phyloP scores from a whole-genome alignment of 2,329 filamentous ascomycete genomes.

The Alternaria brassicicola region DNA sequence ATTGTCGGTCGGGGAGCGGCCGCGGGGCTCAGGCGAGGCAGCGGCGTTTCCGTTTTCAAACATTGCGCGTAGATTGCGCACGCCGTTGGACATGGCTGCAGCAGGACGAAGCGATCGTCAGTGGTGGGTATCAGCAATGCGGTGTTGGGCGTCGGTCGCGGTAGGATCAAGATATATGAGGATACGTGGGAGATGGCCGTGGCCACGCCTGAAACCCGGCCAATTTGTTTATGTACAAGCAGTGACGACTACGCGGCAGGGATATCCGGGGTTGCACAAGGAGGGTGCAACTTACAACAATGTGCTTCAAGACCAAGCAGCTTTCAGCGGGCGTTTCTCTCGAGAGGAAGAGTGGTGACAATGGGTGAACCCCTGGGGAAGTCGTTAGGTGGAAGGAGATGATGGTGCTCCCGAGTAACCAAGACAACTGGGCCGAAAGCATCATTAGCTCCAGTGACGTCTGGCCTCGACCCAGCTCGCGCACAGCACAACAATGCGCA shows the following conservation, averaged over 20 bases:
- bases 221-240: slow-evolving; percentile 35
- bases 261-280: slow-evolving; percentile 16
- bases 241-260: slow-evolving; percentile 24
- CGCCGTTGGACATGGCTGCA: slow-evolving; percentile 57
- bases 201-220: slow-evolving; percentile 29
- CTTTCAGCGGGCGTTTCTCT: background rate
- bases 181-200: slow-evolving; percentile 35
- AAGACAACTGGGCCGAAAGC: slow-evolving; percentile 20
- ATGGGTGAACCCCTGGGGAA: slow-evolving; percentile 16
- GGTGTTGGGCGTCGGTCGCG: slow-evolving; percentile 18
- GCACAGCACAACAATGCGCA: slow-evolving; percentile 13
- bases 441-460: slow-evolving; percentile 26
- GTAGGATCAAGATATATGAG: slow-evolving; percentile 11
- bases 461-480: slow-evolving; percentile 10
- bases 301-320: slow-evolving; percentile 6
- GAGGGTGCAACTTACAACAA: slow-evolving; percentile 29
- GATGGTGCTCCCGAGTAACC: slow-evolving; percentile 21
- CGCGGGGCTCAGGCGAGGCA: slow-evolving; percentile 51
- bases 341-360: slow-evolving; percentile 2
- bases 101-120: slow-evolving; percentile 31
- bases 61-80: slow-evolving; percentile 57
- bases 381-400: slow-evolving; percentile 7
- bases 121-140: slow-evolving; percentile 24
- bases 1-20: slow-evolving; percentile 51
- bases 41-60: slow-evolving; percentile 52